Base-by-base conservation (phyloP, 306 rosid genomes). In the Rosa persica region DNA sequence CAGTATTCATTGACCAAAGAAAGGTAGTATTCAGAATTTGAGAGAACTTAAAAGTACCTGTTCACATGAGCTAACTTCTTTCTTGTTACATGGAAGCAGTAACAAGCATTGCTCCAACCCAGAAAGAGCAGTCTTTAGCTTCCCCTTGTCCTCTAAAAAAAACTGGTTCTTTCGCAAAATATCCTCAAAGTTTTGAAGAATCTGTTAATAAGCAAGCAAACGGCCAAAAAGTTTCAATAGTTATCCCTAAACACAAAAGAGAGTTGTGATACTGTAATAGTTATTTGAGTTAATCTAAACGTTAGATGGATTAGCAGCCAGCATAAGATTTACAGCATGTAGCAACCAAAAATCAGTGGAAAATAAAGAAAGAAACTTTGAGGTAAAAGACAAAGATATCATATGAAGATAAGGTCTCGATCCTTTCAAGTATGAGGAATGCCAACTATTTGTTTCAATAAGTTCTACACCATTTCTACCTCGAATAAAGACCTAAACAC, bases 71-170 rank as follows among this genome's bases (percentile, higher is more conserved):
- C 82, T 83, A 70, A 42, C 86, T 83, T 86, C 89, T 83, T 66
- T 80, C 83, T 62, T 85, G 82, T 89, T 88, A 88, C 90, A 86
- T 19, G 98, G 91, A 88, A 95, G 86, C 81, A 95, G 88, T 4
- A 87, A 88, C 87, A 95, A 83, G 91, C 98, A 91, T 73, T 72
- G 90, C 69, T 81, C 87, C 85, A 95, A 82, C 82, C 98, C 97
- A 12, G 90, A 74, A 81, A 95, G 89, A 80, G 77, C 84, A 83
- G 76, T 87, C 80, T 86, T 88, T 49, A 95, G 87, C 82, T 91
- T 95, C 62, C 90, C 91, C 85, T 85, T 89, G 75, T 91, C 98
- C 79, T 81, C 93, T 72, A 89, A 80, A 86, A 76, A 83, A 82
- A 81, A 86, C 80, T 89, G 89, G 91, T 87, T 89, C 86, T 87